Evolutionary conservation across 2,329 filamentous ascomycete species (phyloP).

Genomic region (Aspergillus alliaceus): DNA sequence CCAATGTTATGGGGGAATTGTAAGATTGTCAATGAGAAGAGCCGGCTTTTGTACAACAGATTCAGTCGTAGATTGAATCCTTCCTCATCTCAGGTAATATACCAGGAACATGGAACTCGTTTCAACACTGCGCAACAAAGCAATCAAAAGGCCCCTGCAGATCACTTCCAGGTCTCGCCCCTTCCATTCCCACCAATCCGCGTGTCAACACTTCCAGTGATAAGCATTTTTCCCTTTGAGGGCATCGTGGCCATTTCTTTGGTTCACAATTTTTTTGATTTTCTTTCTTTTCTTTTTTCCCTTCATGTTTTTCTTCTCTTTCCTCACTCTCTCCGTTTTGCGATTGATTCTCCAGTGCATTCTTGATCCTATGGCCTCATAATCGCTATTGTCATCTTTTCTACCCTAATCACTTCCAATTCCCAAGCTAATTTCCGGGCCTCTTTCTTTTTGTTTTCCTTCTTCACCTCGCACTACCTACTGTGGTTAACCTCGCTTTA

Average conservation of each 20-base stretch:
- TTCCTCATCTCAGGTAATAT: background rate
- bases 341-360: background rate
- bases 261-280: constrained; percentile 5
- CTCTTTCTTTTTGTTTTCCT: background rate
- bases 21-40: background rate
- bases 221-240: background rate
- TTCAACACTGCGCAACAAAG: background rate
- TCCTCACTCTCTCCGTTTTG: constrained; percentile 3
- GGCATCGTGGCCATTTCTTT: constrained; percentile 5
- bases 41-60: background rate
- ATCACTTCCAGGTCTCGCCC: constrained; percentile 1
- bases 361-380: background rate
- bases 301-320: constrained; percentile 4
- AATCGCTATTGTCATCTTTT: background rate
- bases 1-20: background rate
- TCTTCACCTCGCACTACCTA: background rate
- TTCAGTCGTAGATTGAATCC: background rate
- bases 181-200: constrained; percentile 7
- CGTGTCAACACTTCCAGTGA: background rate
- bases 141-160: constrained; percentile 3
- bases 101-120: background rate
- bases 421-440: no score
- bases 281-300: background rate
- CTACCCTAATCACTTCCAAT: background rate
- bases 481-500: background rate